Base-by-base conservation (phyloP, 176 grass and related monocot species). In the Raddia distichophylla region DNA sequence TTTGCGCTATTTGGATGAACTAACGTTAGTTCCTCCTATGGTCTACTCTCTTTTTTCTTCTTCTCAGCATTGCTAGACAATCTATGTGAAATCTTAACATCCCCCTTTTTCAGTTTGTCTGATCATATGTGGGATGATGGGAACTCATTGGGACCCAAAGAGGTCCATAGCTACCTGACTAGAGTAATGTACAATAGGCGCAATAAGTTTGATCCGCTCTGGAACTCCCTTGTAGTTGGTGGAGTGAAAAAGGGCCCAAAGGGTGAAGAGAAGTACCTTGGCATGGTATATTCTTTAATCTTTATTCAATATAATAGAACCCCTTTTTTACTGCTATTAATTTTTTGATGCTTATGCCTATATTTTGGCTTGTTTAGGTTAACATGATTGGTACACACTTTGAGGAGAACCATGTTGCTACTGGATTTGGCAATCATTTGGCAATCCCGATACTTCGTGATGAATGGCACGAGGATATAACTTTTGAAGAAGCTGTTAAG, bases 61-160 rank as follows among this genome's bases (percentile, higher is more conserved):
- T 10, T 22, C n/a, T 76, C 48, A 5, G 8, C 50, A 19, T 45
- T 73, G 33, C 33, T 74, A 62, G 19, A 76, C 9, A 18, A 48
- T 77, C 17, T 4, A 73, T 55, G 19, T 84, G 59, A 65, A 13
- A 65, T 64, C 6, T 57, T 43, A 10, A 54, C 18, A 17, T 8
- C 8, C 60, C 18, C 69, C 45, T 11, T 83, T 83, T 85, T 84
- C 79, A 99, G 93, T 65, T 52, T 91, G 82, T 91, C 90, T 37
- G 97, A 99, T 89, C 90, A 92, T 65, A 99, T 99, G 97, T 99
- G 97, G 97, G 97, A 99, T 77, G 97, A 99, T 86, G 97, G 97
- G 34, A 99, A 99, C 71, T 99, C 97, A 8, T 75, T 99, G 87
- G 97, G 97, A 50, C 97, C 97, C 53, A 99, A 99, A 79, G 93